These are phyloP conservation scores for Triglochin maritima DNA, from an alignment of 106 monocot species.

Conservation along the genomic window DNA sequence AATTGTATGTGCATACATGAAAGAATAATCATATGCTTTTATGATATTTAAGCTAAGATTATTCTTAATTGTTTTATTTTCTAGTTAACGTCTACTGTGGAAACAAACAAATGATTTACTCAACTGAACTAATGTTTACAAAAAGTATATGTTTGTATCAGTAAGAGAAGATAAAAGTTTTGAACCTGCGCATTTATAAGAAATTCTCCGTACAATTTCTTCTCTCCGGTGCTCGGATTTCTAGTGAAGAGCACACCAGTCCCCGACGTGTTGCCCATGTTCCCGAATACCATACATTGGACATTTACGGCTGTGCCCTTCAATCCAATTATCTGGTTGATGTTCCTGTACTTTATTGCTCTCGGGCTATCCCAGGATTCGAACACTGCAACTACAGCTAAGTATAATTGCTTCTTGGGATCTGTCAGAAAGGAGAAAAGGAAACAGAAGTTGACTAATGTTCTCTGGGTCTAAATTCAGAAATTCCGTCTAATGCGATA, in stretches of 20 bases:
- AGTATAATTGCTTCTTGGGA: constrained; percentile 58
- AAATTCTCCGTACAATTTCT: constrained; percentile 93
- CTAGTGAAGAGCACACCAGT: constrained; percentile 97
- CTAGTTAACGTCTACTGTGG: too few relatives aligned
- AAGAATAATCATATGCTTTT: too few relatives aligned
- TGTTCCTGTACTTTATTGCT: constrained; percentile 85
- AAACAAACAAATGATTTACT: not conserved
- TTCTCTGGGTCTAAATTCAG: too few relatives aligned
- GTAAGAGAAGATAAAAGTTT: not conserved
- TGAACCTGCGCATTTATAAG: constrained; percentile 89
- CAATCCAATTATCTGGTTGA: constrained; percentile 78
- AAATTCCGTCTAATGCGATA: too few relatives aligned
- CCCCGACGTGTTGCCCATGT: constrained; percentile 93
- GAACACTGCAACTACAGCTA: constrained; percentile 80
- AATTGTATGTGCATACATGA: not conserved
- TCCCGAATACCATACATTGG: constrained; percentile 96
- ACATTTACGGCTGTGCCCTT: constrained; percentile 96
- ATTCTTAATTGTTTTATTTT: too few relatives aligned
- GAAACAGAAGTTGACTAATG: too few relatives aligned
- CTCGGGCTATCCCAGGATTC: constrained; percentile 92
- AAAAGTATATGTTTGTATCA: not conserved
- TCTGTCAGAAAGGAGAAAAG: constrained; percentile 27
- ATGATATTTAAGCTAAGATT: too few relatives aligned
- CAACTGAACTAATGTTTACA: not conserved
- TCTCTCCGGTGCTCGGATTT: constrained; percentile 92